A percentile compares a stretch with the other conserved stretches of the same genome.
Evolutionary conservation across 2,329 filamentous ascomycete species (phyloP).

Genomic region (Ophiostoma australiae): DNA sequence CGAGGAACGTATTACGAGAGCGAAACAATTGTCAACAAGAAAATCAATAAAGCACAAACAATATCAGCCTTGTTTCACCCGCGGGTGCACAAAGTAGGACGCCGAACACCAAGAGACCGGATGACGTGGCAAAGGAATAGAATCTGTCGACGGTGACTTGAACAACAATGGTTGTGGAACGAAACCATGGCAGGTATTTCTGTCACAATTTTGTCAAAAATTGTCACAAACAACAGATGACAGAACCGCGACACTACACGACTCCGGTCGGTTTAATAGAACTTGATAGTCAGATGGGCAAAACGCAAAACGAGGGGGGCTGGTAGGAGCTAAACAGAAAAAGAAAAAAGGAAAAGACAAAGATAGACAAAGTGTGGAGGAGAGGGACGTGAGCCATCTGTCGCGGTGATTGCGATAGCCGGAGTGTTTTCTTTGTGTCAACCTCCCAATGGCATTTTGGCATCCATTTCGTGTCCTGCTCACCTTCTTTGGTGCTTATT

Average conservation of each 20-base stretch:
- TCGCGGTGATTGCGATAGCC: constrained; percentile 8
- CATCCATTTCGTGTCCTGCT: not conserved
- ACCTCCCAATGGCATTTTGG: constrained; percentile 2
- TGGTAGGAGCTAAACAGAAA: not conserved
- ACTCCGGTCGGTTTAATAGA: not conserved
- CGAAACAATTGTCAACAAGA: not conserved
- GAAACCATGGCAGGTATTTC: not conserved
- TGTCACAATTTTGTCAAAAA: not conserved
- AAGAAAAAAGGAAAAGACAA: not conserved
- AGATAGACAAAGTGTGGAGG: not conserved
- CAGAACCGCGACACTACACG: not conserved
- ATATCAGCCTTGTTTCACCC: constrained; percentile 10
- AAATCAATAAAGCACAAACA: not conserved
- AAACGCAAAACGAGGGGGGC: not conserved
- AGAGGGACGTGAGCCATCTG: not conserved
- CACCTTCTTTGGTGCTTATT: not conserved
- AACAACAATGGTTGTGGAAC: not conserved
- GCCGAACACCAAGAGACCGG: not conserved
- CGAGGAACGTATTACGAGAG: not conserved
- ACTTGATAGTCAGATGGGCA: not conserved
- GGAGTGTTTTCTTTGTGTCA: not conserved
- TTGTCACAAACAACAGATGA: not conserved
- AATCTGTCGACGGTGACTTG: not conserved
- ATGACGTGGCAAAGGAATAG: not conserved
- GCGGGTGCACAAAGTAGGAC: not conserved